Evolutionary conservation across 805 yeast species (phyloP).

Genomic region (Vanderwaltozyma tropicalis): DNA sequence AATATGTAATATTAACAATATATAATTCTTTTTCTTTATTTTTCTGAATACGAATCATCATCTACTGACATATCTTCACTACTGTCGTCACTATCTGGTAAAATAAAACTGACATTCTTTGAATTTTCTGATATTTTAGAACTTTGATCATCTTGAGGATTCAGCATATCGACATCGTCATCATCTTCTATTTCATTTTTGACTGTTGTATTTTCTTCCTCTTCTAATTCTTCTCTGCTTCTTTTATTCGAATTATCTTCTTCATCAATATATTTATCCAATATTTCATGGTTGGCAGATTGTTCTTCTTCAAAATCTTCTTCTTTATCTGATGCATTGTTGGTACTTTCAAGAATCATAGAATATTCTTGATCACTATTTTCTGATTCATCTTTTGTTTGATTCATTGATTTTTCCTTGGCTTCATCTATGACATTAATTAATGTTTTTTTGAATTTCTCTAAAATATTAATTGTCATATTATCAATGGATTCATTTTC

Average conservation of each 20-base stretch:
- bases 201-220: background rate
- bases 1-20: background rate
- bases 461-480: conserved; percentile 27
- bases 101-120: conserved; percentile 9
- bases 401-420: conserved; percentile 2
- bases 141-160: background rate
- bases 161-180: background rate
- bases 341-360: conserved; percentile 11
- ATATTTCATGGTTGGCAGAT: background rate
- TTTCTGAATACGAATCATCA: conserved; percentile 1
- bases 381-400: conserved; percentile 1
- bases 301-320: background rate
- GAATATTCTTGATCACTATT: conserved; percentile 15
- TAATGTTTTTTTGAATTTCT: conserved; percentile 18
- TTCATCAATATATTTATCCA: background rate
- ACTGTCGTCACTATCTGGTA: conserved; percentile 2
- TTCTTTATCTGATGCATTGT: background rate
- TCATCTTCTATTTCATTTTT: background rate
- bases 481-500: conserved; percentile 28
- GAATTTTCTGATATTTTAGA: background rate
- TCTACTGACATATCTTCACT: conserved; percentile 3
- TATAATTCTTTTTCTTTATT: background rate
- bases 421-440: conserved; percentile 7
- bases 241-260: conserved; percentile 5
- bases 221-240: conserved; percentile 6